phyloP scores from a whole-genome alignment of 129 eudicot genomes.

The Helianthus annuus region HanXRQr2.0-SUNRISE NC_035442.2:158027777-158028276 shows the following conservation, averaged over 20 bases:
- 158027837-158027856: too few species aligned
- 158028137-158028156: slow-evolving; percentile 27
- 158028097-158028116: slow-evolving; percentile 16
- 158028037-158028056: slow-evolving; percentile 3
- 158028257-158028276: too few species aligned
- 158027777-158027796: too few species aligned
- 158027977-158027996: slow-evolving; percentile 20
- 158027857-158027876: too few species aligned
- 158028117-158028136: slow-evolving; percentile 18
- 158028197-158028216: background rate
- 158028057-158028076: background rate
- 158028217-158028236: background rate
- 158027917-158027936: too few species aligned
- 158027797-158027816: too few species aligned
- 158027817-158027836: too few species aligned
- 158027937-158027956: background rate
- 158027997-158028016: background rate
- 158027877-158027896: too few species aligned
- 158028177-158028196: background rate
- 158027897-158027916: too few species aligned
- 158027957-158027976: background rate
- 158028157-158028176: slow-evolving; percentile 21
- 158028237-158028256: too few species aligned
- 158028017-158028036: slow-evolving; percentile 13
- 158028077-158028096: slow-evolving; percentile 5